Percentiles rank a stretch among this genome's conserved stretches.
Evolutionary conservation across 169 alveolate species (phyloP).

Genomic region (Plasmodium gallinaceum): DNA sequence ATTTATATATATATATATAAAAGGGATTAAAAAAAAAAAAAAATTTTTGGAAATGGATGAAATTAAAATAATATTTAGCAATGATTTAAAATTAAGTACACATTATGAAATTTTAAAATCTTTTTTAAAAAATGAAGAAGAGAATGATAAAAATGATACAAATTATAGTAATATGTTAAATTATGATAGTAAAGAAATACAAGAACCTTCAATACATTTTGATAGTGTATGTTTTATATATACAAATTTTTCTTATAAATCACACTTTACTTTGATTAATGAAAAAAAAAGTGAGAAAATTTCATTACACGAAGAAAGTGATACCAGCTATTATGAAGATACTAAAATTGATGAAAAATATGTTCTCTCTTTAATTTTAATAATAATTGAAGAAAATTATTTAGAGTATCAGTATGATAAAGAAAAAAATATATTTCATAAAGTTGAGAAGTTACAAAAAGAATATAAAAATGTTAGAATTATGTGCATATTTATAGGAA

Average conservation of each 20-base stretch:
- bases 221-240: slow-evolving; percentile 46
- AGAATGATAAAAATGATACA: slow-evolving; percentile 38
- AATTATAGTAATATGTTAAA: slow-evolving; percentile 41
- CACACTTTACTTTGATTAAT: slow-evolving; percentile 33
- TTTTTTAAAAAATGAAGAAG: slow-evolving; percentile 36
- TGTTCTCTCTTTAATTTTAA: slow-evolving; percentile 51
- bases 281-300: slow-evolving; percentile 10
- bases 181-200: not conserved
- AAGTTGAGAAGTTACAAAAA: slow-evolving; percentile 56
- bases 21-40: no score
- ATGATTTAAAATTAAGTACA: slow-evolving; percentile 34
- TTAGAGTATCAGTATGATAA: slow-evolving; percentile 16
- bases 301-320: not conserved
- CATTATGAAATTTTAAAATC: slow-evolving; percentile 3
- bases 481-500: slow-evolving; percentile 64
- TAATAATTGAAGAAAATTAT: slow-evolving; percentile 43
- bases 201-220: not conserved
- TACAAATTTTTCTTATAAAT: slow-evolving; percentile 49
- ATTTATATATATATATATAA: no score
- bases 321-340: slow-evolving; percentile 5
- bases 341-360: not conserved
- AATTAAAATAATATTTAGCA: slow-evolving; percentile 44
- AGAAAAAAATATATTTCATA: slow-evolving; percentile 4
- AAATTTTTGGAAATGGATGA: slow-evolving; percentile 37
- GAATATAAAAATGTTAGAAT: slow-evolving; percentile 31